phyloP scores from a whole-genome alignment of 2,329 filamentous ascomycete genomes.

The Pyricularia pennisetigena region DNA sequence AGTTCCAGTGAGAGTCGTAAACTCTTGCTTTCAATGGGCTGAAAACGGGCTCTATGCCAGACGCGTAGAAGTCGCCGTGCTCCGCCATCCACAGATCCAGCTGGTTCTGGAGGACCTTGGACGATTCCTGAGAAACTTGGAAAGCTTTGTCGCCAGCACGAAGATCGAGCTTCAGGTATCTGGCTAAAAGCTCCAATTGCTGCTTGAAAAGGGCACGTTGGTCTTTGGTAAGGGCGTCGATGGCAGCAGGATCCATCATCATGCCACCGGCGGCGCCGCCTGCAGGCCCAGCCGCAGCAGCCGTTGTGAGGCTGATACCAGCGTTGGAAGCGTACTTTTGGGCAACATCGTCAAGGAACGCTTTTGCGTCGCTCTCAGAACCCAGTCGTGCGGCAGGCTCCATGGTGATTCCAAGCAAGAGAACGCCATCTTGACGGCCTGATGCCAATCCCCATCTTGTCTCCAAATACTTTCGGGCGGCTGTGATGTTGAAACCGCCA shows the following conservation, averaged over 20 bases:
- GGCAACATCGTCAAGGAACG: conserved; percentile 77
- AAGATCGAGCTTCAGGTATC: conserved; percentile 95
- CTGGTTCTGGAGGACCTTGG: conserved; percentile 82
- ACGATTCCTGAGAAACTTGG: conserved; percentile 73
- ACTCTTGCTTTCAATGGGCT: conserved; percentile 87
- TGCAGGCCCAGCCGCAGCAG: conserved; percentile 63
- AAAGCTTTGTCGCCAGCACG: conserved; percentile 93
- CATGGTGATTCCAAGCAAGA: conserved; percentile 84
- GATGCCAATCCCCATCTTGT: conserved; percentile 81
- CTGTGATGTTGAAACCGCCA: conserved; percentile 97
- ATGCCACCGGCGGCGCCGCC: conserved; percentile 69
- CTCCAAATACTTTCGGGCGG: conserved; percentile 90
- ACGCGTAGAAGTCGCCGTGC: conserved; percentile 92
- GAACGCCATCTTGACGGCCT: conserved; percentile 83
- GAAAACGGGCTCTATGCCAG: conserved; percentile 90
- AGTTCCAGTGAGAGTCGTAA: conserved; percentile 99
- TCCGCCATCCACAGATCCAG: conserved; percentile 91
- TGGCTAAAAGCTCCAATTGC: conserved; percentile 86
- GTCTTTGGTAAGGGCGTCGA: conserved; percentile 95
- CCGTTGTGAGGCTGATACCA: conserved; percentile 74
- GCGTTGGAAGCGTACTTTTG: conserved; percentile 82
- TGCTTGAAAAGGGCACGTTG: conserved; percentile 96
- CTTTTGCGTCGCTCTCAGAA: conserved; percentile 84
- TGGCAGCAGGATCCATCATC: conserved; percentile 99
- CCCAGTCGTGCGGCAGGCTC: conserved; percentile 83